phyloP scores from a whole-genome alignment of 768 basidiomycete genomes.

The Clitopilus passeckerianus region DNA sequence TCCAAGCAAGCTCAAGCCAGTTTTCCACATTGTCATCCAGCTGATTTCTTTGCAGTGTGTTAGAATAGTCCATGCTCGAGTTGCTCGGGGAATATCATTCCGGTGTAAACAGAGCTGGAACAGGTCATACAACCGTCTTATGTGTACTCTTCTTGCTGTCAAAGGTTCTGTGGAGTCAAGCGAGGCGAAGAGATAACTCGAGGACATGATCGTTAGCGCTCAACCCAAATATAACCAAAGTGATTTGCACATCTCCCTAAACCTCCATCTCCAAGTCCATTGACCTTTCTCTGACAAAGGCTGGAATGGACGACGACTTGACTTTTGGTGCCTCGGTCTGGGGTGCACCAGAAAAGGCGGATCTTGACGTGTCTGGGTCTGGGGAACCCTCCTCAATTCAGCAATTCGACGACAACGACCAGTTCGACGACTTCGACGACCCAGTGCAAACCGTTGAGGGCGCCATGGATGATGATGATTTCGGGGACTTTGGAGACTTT shows the following conservation, averaged over 20 bases:
- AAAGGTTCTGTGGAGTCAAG: constrained; percentile 41
- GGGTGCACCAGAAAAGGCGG: constrained; percentile 41
- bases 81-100: constrained; percentile 58
- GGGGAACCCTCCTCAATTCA: constrained; percentile 18
- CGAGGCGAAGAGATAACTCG: constrained; percentile 59
- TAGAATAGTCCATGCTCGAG: constrained; percentile 69
- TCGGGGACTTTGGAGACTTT: constrained; percentile 87
- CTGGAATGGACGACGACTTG: constrained; percentile 65
- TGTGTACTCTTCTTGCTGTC: constrained; percentile 63
- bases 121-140: constrained; percentile 71
- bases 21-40: constrained; percentile 71
- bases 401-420: constrained; percentile 23
- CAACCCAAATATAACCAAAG: constrained; percentile 27
- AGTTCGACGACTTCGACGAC: constrained; percentile 58
- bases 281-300: background rate
- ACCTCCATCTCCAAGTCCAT: constrained; percentile 6
- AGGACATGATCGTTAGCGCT: background rate
- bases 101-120: constrained; percentile 68
- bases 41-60: constrained; percentile 72
- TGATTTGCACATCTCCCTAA: constrained; percentile 7
- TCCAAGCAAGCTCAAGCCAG: constrained; percentile 52
- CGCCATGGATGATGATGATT: constrained; percentile 65
- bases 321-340: constrained; percentile 72
- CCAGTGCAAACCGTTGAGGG: constrained; percentile 36
- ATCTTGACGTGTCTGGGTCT: constrained; percentile 19